These are phyloP conservation scores for Nemophila menziesii DNA, from an alignment of 257 asterid species.

Conservation along the genomic window DNA sequence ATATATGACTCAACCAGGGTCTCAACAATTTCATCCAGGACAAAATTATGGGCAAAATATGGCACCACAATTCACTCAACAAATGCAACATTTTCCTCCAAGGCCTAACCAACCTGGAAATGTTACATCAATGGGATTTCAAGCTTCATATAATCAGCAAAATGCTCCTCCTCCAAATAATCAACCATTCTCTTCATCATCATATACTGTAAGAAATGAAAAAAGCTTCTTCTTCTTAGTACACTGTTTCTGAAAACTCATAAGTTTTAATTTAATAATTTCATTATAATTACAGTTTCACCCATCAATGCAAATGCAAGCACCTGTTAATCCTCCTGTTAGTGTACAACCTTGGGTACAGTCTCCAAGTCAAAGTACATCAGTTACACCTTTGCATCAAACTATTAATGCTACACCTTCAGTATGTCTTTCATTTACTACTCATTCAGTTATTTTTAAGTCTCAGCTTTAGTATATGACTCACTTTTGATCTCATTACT, in stretches of 20 bases:
- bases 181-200: slow-evolving; percentile 42
- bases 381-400: slow-evolving; percentile 52
- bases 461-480: not conserved
- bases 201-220: slow-evolving; percentile 50
- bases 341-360: slow-evolving; percentile 64
- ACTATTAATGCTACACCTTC: slow-evolving; percentile 27
- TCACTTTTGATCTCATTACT: slow-evolving; percentile 22
- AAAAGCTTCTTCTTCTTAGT: slow-evolving; percentile 1
- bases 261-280: slow-evolving; percentile 13
- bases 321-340: slow-evolving; percentile 39
- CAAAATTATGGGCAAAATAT: slow-evolving; percentile 58
- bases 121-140: slow-evolving; percentile 28
- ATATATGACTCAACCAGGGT: slow-evolving; percentile 37
- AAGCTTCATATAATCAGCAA: slow-evolving; percentile 33
- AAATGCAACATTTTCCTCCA: slow-evolving; percentile 53
- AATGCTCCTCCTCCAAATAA: slow-evolving; percentile 22
- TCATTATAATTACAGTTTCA: slow-evolving; percentile 46
- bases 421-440: slow-evolving; percentile 22
- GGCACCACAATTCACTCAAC: slow-evolving; percentile 58
- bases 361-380: slow-evolving; percentile 43
- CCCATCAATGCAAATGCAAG: slow-evolving; percentile 50
- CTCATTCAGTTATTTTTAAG: not conserved
- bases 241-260: not conserved
- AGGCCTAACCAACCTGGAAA: slow-evolving; percentile 49
- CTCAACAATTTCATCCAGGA: slow-evolving; percentile 68